Evolutionary conservation across 768 basidiomycete genomes (phyloP), one percentile per base, ranked within the genome.

Genomic region (Collybia sordida): DNA sequence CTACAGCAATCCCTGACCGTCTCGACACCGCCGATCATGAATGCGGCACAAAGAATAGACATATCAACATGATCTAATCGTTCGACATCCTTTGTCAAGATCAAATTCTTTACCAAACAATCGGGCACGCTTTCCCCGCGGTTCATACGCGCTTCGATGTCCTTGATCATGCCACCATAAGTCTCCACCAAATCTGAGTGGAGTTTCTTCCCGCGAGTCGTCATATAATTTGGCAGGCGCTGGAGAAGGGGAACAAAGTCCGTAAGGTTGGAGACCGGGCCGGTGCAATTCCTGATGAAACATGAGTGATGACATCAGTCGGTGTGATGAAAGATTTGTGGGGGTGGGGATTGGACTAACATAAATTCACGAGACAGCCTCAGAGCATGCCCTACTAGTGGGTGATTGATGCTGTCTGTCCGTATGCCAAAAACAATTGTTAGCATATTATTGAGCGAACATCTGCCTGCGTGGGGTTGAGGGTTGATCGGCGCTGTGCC

Each of bases 1-100:
- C 11, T 19, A 15, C 4, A 21, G 17, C 21, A 8, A 15, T 14
- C 4, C 56, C 64, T 17, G 38, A 73, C 74, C 24, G 75, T 69
- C 49, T 77, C 68, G n/a, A 77, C 70, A 11, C 75, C 75, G 3
- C 71, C 75, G 9, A 76, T 70, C 64, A 72, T 74, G 52, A 77
- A 75, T 3, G 67, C 72, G 3, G 71, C 60, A 17, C 69, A 66
- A 14, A 78, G 59, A 25, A 75, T 73, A 6, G 61, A 41, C 62
- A 73, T 70, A 56, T 78, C 77, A 2, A 70, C 39, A 42, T 64
- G 54, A 48, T 72, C 70, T 21, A 77, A 57, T 6, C 59, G 47
- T 37, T 75, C 72, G 42, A 70, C 62, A 17, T 69, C 60, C 47
- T 58, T 61, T 23, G 54, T 48, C n/a, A 64, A 35, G 1, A 78